Conservation (phyloP, 257 asterid genomes). For the Solanum lycopersicoides region DNA sequence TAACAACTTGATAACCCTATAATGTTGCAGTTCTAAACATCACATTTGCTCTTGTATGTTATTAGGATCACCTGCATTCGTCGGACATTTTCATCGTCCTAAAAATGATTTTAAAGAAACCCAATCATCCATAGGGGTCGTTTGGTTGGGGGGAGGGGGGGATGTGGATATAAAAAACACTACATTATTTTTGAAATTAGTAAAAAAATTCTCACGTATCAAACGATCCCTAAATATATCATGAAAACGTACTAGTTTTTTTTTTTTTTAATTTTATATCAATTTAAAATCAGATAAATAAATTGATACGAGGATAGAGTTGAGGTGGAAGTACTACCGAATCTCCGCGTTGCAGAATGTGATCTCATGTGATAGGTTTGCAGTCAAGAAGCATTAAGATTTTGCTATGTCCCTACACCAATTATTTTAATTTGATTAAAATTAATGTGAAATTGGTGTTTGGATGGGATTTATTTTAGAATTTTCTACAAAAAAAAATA, state of each 20-base stretch:
- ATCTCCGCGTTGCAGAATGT: background rate
- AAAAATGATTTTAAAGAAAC: background rate
- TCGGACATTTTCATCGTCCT: background rate
- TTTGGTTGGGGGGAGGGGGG: background rate
- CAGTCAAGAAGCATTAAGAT: background rate
- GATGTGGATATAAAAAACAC: no score
- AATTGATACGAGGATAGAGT: background rate
- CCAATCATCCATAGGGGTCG: background rate
- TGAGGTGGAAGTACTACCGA: background rate
- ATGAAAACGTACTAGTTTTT: background rate
- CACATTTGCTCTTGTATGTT: background rate
- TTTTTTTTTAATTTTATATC: no score
- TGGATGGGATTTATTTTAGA: background rate
- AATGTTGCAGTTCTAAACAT: no score
- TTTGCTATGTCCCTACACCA: background rate
- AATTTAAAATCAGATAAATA: no score
- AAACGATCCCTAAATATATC: background rate
- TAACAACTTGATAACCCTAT: background rate
- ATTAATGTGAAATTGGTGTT: background rate
- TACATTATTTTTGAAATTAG: no score
- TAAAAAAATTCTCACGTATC: no score
- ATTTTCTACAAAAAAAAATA: no score
- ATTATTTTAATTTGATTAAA: background rate
- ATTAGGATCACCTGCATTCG: background rate
- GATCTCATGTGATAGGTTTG: background rate